Conservation (phyloP, 805 yeast species). For the Suhomyces faveliae region DNA sequence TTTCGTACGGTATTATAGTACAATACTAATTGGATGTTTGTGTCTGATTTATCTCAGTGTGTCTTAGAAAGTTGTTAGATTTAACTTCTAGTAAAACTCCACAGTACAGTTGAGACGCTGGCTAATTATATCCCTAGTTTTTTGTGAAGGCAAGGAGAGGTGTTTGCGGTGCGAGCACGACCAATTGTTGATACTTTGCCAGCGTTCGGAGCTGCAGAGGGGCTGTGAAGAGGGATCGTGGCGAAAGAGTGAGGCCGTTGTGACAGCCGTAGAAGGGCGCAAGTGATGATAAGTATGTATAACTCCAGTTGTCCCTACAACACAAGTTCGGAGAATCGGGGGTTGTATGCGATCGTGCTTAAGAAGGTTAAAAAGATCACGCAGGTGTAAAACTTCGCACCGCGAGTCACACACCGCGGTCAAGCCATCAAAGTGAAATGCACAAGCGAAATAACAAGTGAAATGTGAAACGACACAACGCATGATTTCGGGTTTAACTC, state of each 20-base stretch:
- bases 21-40: background rate
- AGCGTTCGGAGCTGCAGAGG: background rate
- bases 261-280: background rate
- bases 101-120: background rate
- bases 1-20: background rate
- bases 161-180: background rate
- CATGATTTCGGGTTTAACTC: too few species aligned
- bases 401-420: background rate
- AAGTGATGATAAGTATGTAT: background rate
- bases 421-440: too few species aligned
- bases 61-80: background rate
- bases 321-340: background rate
- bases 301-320: background rate
- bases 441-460: too few species aligned
- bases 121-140: background rate
- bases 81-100: background rate
- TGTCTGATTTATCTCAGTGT: background rate
- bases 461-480: too few species aligned
- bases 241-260: background rate
- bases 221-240: background rate
- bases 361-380: background rate
- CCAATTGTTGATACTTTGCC: background rate
- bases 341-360: background rate
- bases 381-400: too few species aligned
- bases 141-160: background rate